These are phyloP conservation scores for Tillandsia fasciculata DNA, from an alignment of 176 grass and related monocot genomes.

Conservation along the genomic window DNA sequence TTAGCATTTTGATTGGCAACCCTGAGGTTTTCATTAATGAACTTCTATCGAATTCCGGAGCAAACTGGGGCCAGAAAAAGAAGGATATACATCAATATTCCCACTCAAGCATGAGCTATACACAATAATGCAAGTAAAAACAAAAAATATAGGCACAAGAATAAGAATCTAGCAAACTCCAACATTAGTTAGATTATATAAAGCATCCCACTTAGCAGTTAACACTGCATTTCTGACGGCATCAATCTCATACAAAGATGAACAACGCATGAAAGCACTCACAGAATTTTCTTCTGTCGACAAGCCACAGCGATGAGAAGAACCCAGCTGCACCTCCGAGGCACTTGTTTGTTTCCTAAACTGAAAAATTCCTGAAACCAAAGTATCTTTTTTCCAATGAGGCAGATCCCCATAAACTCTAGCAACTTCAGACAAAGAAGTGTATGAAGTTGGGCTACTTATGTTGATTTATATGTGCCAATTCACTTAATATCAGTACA, in stretches of 20 bases:
- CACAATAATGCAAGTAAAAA: neutral
- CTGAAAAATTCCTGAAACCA: conserved; percentile 7
- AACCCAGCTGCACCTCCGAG: conserved; percentile 1
- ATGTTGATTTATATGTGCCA: neutral
- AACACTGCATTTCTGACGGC: neutral
- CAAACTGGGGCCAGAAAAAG: conserved; percentile 31
- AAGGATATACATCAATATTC: conserved; percentile 10
- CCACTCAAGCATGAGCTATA: conserved; percentile 5
- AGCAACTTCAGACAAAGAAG: neutral
- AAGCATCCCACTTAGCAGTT: neutral
- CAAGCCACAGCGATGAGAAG: neutral
- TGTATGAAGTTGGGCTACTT: neutral
- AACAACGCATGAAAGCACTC: neutral
- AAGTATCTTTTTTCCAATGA: neutral
- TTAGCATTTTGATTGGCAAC: conserved; percentile 65
- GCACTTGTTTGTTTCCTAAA: neutral
- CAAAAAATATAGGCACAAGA: neutral
- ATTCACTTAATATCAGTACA: neutral
- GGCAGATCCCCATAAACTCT: neutral
- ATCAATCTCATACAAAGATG: neutral
- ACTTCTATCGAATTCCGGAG: conserved; percentile 27
- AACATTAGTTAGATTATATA: neutral
- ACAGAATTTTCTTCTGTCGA: conserved; percentile 11
- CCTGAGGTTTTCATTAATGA: conserved; percentile 37
- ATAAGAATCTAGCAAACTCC: neutral